Conservation (phyloP, 208 protist species). For the Acanthamoeba castellanii region DNA sequence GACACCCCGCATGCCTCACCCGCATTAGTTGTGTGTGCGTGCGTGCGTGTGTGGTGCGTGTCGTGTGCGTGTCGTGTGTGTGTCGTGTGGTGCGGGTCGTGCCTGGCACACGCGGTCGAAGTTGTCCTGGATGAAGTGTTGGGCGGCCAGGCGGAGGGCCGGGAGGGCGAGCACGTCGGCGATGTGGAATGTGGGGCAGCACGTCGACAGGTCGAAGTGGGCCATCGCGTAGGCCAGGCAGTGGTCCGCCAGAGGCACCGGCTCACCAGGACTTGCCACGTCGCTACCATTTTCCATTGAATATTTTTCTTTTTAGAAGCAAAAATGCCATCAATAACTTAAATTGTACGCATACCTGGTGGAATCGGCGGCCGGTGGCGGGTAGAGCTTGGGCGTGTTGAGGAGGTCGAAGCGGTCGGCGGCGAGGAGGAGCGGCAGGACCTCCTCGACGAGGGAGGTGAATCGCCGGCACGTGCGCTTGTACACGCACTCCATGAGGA, state of each 20-base stretch:
- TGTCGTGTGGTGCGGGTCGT: no score
- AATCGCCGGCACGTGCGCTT: not conserved
- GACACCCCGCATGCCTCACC: not conserved
- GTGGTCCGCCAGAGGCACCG: not conserved
- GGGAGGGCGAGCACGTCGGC: constrained; percentile 30
- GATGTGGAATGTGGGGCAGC: not conserved
- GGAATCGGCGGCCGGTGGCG: not conserved
- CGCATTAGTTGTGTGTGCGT: no score
- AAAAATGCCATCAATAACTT: no score
- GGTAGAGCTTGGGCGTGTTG: constrained; percentile 3
- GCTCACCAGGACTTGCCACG: not conserved
- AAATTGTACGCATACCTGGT: no score
- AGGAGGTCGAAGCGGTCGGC: constrained; percentile 42
- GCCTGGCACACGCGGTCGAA: constrained; percentile 40
- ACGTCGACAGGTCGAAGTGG: not conserved
- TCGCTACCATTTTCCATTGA: not conserved
- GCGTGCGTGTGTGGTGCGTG: no score
- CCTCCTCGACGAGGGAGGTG: constrained; percentile 20
- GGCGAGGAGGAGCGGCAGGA: constrained; percentile 28
- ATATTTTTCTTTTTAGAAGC: no score
- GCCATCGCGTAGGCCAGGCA: not conserved
- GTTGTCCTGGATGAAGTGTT: constrained; percentile 50
- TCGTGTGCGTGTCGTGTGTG: no score
- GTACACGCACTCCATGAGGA: constrained; percentile 54
- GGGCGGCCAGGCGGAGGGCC: not conserved